Percentiles rank a stretch among this genome's conserved stretches.
phyloP scores from a whole-genome alignment of 225 moss, liverwort and hornwort genomes.

The Bryoerythrophyllum caledonicum region DNA sequence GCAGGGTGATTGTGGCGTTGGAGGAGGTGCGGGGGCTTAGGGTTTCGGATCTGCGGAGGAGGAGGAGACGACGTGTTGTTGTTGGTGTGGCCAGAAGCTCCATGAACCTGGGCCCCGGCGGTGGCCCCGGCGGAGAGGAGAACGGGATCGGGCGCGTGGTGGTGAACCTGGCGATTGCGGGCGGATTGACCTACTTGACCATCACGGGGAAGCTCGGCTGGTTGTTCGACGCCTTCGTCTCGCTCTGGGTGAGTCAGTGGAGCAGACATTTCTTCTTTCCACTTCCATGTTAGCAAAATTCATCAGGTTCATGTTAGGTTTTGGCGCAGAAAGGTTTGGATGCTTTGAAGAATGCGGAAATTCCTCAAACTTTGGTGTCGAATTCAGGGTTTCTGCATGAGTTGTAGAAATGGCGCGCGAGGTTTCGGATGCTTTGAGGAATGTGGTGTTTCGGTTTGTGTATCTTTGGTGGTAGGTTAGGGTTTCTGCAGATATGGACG shows the following conservation, averaged over 20 bases:
- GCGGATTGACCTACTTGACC: slow-evolving; percentile 89
- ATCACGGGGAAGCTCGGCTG: slow-evolving; percentile 96
- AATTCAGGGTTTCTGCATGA: neutral
- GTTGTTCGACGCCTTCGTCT: slow-evolving; percentile 91
- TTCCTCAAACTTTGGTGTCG: too few relatives aligned
- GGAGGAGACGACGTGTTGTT: neutral
- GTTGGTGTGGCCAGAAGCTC: slow-evolving; percentile 52
- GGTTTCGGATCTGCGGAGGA: slow-evolving; percentile 24
- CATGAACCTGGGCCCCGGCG: slow-evolving; percentile 77
- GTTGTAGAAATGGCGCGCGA: slow-evolving; percentile 6
- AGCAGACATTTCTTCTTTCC: too few relatives aligned
- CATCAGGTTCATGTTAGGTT: too few relatives aligned
- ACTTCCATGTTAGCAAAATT: too few relatives aligned
- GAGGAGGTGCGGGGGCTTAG: slow-evolving; percentile 22
- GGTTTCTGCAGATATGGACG: too few relatives aligned
- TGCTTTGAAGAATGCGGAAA: too few relatives aligned
- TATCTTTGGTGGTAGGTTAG: neutral
- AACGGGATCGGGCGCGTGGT: slow-evolving; percentile 77
- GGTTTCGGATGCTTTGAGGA: slow-evolving; percentile 6
- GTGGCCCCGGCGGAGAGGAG: slow-evolving; percentile 48
- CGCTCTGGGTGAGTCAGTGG: slow-evolving; percentile 77
- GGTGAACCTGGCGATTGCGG: slow-evolving; percentile 83
- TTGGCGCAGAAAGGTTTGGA: too few relatives aligned
- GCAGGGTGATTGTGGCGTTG: neutral
- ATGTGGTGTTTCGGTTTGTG: neutral